Conservation (phyloP, 2,329 filamentous ascomycete species). For the Fusarium nematophilum region DNA sequence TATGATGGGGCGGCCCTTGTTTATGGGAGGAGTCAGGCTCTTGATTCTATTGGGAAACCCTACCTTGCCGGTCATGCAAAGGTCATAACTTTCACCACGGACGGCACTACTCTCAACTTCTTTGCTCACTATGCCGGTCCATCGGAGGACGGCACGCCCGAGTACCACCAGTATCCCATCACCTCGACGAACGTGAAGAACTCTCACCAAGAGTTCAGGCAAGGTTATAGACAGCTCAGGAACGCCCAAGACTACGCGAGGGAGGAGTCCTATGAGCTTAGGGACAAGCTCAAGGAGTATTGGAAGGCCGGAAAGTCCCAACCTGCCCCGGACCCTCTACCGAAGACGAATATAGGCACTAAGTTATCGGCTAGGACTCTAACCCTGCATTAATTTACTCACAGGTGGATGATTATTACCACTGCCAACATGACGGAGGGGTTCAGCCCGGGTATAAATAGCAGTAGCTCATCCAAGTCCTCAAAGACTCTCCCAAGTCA, state of each 20-base stretch:
- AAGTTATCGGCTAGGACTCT: no score
- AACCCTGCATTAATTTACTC: no score
- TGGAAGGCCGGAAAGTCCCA: conserved; percentile 5
- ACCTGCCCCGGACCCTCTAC: background rate
- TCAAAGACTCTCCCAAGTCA: no score
- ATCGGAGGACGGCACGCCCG: conserved; percentile 19
- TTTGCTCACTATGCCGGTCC: conserved; percentile 42
- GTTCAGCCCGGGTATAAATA: no score
- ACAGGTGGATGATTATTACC: no score
- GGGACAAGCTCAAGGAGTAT: conserved; percentile 31
- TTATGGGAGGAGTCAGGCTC: conserved; percentile 42
- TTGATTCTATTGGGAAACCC: conserved; percentile 26
- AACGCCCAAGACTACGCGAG: conserved; percentile 41
- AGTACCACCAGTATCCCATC: conserved; percentile 41
- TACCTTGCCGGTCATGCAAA: conserved; percentile 34
- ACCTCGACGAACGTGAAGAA: conserved; percentile 21
- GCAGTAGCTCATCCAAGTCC: no score
- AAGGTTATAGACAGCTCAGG: conserved; percentile 31
- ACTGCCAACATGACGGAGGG: no score
- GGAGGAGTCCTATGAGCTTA: conserved; percentile 25
- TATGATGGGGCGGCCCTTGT: conserved; percentile 45
- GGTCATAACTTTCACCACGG: conserved; percentile 42
- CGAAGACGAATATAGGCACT: no score
- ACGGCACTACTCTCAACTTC: conserved; percentile 41
- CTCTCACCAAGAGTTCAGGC: conserved; percentile 25